Evolutionary conservation across 495 filamentous ascomycete genomes (phyloP).

Genomic region (Thermothielavioides terrestris): DNA sequence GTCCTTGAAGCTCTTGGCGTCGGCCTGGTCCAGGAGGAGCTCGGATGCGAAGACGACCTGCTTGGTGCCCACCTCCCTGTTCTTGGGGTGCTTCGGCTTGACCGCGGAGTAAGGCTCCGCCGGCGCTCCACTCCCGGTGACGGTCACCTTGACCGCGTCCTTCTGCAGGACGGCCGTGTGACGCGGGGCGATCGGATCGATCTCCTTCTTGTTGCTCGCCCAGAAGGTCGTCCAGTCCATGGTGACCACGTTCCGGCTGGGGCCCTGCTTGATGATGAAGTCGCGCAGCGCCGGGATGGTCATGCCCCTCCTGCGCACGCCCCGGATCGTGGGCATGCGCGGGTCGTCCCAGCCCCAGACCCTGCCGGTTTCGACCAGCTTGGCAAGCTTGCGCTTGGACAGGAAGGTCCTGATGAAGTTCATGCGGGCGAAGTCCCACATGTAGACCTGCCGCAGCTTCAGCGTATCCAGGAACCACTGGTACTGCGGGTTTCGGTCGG

Average conservation of each 20-base stretch:
- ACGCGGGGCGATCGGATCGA: constrained; percentile 78
- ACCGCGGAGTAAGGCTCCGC: constrained; percentile 57
- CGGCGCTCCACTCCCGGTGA: constrained; percentile 56
- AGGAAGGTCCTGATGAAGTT: constrained; percentile 63
- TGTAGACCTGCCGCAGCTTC: constrained; percentile 76
- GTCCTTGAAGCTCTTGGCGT: constrained; percentile 69
- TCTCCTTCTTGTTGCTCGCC: constrained; percentile 93
- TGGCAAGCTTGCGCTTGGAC: constrained; percentile 92
- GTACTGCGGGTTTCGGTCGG: constrained; percentile 94
- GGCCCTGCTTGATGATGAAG: constrained; percentile 90
- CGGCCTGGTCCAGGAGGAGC: constrained; percentile 75
- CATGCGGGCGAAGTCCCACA: constrained; percentile 97
- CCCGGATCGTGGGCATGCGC: constrained; percentile 87
- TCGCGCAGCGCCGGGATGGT: constrained; percentile 80
- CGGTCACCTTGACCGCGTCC: constrained; percentile 55
- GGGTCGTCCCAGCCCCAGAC: constrained; percentile 96
- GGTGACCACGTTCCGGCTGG: constrained; percentile 77
- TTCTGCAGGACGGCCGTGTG: constrained; percentile 71
- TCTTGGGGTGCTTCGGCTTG: constrained; percentile 80
- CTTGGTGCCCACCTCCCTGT: constrained; percentile 73
- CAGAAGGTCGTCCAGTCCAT: constrained; percentile 90
- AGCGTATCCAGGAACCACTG: constrained; percentile 89
- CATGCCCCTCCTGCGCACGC: constrained; percentile 83
- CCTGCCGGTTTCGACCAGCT: constrained; percentile 74
- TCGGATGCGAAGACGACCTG: constrained; percentile 65